phyloP scores from a whole-genome alignment of 371 early-diverging fungal genomes.

The Chytridium lagenaria region DNA sequence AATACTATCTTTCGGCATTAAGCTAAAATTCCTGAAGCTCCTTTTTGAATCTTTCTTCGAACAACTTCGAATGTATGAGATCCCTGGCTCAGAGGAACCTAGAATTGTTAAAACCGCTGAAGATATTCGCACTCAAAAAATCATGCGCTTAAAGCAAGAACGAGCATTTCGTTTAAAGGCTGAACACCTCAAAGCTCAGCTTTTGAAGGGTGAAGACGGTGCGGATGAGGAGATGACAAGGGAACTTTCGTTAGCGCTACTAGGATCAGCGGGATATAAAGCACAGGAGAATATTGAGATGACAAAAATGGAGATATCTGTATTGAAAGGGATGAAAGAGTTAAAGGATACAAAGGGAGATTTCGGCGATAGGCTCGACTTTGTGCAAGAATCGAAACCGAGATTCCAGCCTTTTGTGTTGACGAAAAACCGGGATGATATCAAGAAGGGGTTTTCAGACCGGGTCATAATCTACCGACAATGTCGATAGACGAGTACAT shows the following conservation, averaged over 20 bases:
- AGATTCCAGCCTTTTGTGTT: constrained; percentile 85
- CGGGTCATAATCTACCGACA: constrained; percentile 89
- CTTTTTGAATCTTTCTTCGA: constrained; percentile 8
- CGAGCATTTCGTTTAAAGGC: constrained; percentile 66
- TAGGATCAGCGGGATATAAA: constrained; percentile 67
- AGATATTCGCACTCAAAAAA: constrained; percentile 68
- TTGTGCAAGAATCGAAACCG: constrained; percentile 24
- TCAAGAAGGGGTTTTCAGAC: constrained; percentile 86
- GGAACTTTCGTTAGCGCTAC: constrained; percentile 64
- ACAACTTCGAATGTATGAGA: constrained; percentile 54
- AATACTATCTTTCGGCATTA: constrained; percentile 30
- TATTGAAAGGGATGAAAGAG: constrained; percentile 61
- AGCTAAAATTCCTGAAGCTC: background rate
- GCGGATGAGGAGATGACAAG: constrained; percentile 65
- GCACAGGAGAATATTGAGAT: constrained; percentile 67
- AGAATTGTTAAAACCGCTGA: constrained; percentile 10
- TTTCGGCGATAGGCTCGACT: background rate
- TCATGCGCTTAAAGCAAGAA: constrained; percentile 78
- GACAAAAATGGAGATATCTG: constrained; percentile 74
- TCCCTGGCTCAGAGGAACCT: constrained; percentile 55
- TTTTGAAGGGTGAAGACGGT: constrained; percentile 24
- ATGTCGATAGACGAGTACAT: constrained; percentile 97
- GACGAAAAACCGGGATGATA: constrained; percentile 73
- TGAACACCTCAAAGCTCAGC: constrained; percentile 42
- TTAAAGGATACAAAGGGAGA: background rate